A percentile compares a stretch with the other conserved stretches of the same genome.
Evolutionary conservation across 1,284 basidiomycete species (phyloP).

Genomic region (Papiliotrema nemorosa): DNA sequence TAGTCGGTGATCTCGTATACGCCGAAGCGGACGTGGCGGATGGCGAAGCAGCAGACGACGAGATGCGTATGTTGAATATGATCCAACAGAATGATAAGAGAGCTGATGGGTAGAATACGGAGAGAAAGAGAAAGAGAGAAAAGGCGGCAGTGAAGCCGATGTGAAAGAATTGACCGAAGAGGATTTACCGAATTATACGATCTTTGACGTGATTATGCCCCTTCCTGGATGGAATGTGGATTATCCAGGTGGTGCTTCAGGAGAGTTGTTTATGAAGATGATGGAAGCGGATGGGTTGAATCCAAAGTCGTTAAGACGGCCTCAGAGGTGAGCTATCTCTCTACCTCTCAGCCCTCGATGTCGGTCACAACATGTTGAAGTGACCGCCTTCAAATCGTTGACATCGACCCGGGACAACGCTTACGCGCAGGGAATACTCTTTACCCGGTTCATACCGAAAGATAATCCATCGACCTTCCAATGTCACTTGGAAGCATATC

Average conservation of each 20-base stretch:
- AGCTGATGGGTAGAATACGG: constrained; percentile 2
- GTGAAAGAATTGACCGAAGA: constrained; percentile 73
- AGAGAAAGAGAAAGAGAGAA: constrained; percentile 8
- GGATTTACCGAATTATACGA: constrained; percentile 72
- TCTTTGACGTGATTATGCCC: constrained; percentile 94
- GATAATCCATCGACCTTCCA: constrained; percentile 77
- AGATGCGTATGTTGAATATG: background rate
- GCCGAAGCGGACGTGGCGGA: constrained; percentile 48
- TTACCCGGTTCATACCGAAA: constrained; percentile 89
- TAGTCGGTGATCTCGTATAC: constrained; percentile 82
- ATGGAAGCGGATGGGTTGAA: constrained; percentile 81
- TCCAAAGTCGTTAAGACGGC: constrained; percentile 76
- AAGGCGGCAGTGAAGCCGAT: constrained; percentile 48
- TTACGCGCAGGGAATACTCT: constrained; percentile 73
- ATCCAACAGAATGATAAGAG: background rate
- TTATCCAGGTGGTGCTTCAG: constrained; percentile 76
- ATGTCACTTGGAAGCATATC: constrained; percentile 74
- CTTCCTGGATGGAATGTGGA: constrained; percentile 88
- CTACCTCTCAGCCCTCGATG: background rate
- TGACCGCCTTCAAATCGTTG: too few relatives aligned
- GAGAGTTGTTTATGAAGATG: constrained; percentile 76
- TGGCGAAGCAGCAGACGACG: background rate
- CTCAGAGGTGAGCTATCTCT: constrained; percentile 66
- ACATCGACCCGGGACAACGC: background rate
- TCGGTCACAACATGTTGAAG: too few relatives aligned